A percentile compares a stretch with the other conserved stretches of the same genome.
phyloP scores from a whole-genome alignment of 2,329 filamentous ascomycete species.

The Cladosporium sp. region DNA sequence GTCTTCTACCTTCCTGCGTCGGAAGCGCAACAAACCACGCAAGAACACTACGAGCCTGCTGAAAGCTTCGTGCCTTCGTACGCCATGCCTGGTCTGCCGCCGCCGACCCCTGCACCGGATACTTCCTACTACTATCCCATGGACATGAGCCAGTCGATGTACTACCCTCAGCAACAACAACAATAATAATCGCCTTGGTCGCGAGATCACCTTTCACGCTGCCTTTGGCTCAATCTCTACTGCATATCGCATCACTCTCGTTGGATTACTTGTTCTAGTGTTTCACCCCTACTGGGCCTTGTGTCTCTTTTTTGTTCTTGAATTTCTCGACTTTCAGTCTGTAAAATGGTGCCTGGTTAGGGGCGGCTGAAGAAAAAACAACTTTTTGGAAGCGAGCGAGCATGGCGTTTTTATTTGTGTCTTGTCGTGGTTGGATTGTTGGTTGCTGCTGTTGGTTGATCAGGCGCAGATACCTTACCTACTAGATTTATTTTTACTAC shows the following conservation, averaged over 20 bases:
- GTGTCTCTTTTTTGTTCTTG: too few species aligned
- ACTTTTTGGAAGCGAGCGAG: not conserved
- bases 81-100: slow-evolving; percentile 30
- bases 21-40: slow-evolving; percentile 23
- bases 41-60: slow-evolving; percentile 29
- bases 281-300: not conserved
- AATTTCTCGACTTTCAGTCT: not conserved
- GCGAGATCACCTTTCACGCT: not conserved
- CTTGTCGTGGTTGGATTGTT: not conserved
- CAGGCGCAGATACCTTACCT: not conserved
- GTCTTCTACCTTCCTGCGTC: slow-evolving; percentile 69
- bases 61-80: slow-evolving; percentile 32
- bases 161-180: slow-evolving; percentile 19
- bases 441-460: not conserved
- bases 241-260: not conserved
- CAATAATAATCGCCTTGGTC: slow-evolving; percentile 8
- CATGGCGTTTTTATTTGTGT: not conserved
- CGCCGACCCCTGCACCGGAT: slow-evolving; percentile 24
- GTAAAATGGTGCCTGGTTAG: not conserved
- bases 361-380: not conserved
- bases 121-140: slow-evolving; percentile 21
- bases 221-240: not conserved
- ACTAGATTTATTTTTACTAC: too few species aligned
- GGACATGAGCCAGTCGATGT: slow-evolving; percentile 17
- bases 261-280: not conserved